Conservation (phyloP, 176 grass and related monocot species). For the Poa pratensis region DNA sequence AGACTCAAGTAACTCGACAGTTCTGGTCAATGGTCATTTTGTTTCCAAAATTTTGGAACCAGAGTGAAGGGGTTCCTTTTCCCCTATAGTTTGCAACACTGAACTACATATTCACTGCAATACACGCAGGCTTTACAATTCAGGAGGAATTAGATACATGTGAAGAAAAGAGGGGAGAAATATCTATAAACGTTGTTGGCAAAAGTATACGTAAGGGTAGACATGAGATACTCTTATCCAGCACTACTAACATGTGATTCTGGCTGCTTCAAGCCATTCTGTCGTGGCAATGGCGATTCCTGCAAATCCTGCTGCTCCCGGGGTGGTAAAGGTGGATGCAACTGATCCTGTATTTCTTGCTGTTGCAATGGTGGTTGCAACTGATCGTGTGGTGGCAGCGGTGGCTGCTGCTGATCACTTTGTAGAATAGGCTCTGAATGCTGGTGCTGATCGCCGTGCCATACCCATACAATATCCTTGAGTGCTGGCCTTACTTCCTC, state of each 20-base stretch:
- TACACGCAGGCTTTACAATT: conserved; percentile 48
- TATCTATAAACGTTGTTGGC: not conserved
- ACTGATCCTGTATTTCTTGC: conserved; percentile 30
- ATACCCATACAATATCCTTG: conserved; percentile 89
- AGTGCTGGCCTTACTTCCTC: conserved; percentile 86
- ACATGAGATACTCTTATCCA: conserved; percentile 1
- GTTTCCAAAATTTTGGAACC: conserved; percentile 32
- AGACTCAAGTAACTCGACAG: not conserved
- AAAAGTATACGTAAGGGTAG: not conserved
- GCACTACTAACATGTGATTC: not conserved
- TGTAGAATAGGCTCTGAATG: conserved; percentile 37
- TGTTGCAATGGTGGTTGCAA: conserved; percentile 31
- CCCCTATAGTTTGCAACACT: conserved; percentile 33
- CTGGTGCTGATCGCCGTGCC: conserved; percentile 67
- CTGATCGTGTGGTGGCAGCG: conserved; percentile 16
- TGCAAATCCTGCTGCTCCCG: conserved; percentile 16
- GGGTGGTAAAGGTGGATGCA: conserved; percentile 8
- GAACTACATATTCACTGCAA: conserved; percentile 19
- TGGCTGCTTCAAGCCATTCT: conserved; percentile 27
- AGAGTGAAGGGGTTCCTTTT: not conserved
- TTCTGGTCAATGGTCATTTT: conserved; percentile 27
- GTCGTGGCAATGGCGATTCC: not conserved
- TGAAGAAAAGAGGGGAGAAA: not conserved
- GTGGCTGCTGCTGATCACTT: conserved; percentile 22
- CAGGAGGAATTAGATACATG: conserved; percentile 36